Evolutionary conservation across 805 yeast genomes (phyloP), one percentile per base, ranked within the genome.

Genomic region (Jamesozyma gamospora): DNA sequence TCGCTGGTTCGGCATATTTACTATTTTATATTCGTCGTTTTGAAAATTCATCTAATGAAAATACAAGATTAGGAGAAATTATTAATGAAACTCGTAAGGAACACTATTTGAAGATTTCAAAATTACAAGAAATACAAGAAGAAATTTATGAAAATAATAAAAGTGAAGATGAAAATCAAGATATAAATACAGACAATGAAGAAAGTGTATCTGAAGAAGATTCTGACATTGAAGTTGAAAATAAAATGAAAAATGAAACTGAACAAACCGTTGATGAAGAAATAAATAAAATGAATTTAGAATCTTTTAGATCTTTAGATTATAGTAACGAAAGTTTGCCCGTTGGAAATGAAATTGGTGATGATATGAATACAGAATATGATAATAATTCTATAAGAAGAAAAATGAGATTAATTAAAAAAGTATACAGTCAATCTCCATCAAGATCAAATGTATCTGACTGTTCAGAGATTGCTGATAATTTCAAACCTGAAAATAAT

Each of bases 1-100:
- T 84, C 10, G 71, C 79, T 6, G 79, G 84, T 1, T 85, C 94
- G 3, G 97, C 97, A 0, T 90, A 90, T 58, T 64, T 90, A 42
- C 62, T 90, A 38, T 90, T 92, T 53, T 90, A 92, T 61, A 70
- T 88, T 45, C 77, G 77, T 43, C 64, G 68, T 0, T 28, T 50
- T 1, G 46, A 29, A 9, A 43, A 45, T 29, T 49, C 68, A 0
- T 27, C 50, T 0, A 46, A 29, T 10, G 44, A 42, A 12, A 35
- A 40, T 4, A 51, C 75, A 11, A 84, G 84, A 1, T 61, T 79
- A 28, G 54, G 54, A 10, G 52, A 61, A 2, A 58, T 71, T 55
- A 57, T 77, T 17, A 46, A 52, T 1, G 59, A 61, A 6, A 71
- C 80, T 3, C 62, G 72, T 28, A 52, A 58, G 18, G 50, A 54